phyloP scores from a whole-genome alignment of 257 asterid species.

The Capsicum pubescens region DNA sequence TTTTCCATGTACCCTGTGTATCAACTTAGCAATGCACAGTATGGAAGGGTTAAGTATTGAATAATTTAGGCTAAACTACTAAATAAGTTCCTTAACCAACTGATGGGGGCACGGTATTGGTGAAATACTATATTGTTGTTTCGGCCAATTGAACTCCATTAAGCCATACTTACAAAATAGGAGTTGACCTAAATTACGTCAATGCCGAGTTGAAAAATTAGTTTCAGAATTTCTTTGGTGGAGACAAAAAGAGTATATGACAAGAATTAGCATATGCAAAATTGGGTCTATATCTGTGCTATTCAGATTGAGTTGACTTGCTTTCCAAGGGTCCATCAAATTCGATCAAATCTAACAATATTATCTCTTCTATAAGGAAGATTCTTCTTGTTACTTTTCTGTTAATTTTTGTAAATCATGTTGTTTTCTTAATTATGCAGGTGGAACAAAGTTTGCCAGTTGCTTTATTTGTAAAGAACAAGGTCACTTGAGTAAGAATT shows the following conservation, averaged over 20 bases:
- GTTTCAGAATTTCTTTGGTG: neutral
- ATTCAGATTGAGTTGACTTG: neutral
- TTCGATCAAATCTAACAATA: neutral
- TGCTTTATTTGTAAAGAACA: slow-evolving; percentile 92
- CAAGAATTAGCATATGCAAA: neutral
- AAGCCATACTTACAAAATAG: neutral
- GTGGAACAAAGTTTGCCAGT: slow-evolving; percentile 85
- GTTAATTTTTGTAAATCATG: neutral
- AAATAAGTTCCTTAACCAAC: neutral
- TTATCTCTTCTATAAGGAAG: neutral
- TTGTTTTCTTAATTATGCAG: slow-evolving; percentile 53
- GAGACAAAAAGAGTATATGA: neutral
- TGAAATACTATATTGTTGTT: neutral
- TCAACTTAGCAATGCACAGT: neutral
- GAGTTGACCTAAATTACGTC: neutral
- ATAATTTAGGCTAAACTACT: neutral
- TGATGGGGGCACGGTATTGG: neutral
- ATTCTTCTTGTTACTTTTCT: neutral
- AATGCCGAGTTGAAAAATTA: neutral
- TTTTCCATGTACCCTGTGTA: neutral
- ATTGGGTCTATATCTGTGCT: neutral
- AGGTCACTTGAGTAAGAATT: slow-evolving; percentile 94
- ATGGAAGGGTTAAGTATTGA: neutral
- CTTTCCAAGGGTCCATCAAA: neutral
- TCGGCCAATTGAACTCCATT: slow-evolving; percentile 4